A percentile compares a stretch with the other conserved stretches of the same genome.
Evolutionary conservation across 306 rosid genomes (phyloP).

Genomic region (Mucuna pruriens): DNA sequence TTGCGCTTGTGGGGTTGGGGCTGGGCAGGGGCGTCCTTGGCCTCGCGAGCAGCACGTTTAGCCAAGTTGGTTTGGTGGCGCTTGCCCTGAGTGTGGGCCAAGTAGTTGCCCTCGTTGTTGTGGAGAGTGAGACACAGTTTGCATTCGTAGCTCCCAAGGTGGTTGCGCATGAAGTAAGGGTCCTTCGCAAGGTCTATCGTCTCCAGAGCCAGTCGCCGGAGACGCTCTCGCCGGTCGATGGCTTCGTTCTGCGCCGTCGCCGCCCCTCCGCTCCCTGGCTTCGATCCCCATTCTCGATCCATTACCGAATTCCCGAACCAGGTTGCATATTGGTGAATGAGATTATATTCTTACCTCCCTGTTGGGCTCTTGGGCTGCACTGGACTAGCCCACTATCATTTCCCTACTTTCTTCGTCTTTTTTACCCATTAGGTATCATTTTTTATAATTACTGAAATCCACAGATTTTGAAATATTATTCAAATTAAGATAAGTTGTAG

Average conservation of each 20-base stretch:
- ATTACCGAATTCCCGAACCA: no score
- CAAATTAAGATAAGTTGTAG: no score
- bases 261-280: slow-evolving; percentile 99
- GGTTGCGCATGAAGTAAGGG: slow-evolving; percentile 98
- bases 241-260: slow-evolving; percentile 98
- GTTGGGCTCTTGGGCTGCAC: no score
- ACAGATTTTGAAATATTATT: no score
- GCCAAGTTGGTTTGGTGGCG: slow-evolving; percentile 96
- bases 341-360: background rate
- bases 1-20: slow-evolving; percentile 98
- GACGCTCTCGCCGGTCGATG: slow-evolving; percentile 95
- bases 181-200: slow-evolving; percentile 97
- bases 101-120: slow-evolving; percentile 96
- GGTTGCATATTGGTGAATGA: no score
- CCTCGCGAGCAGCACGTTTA: slow-evolving; percentile 93
- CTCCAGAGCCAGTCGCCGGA: slow-evolving; percentile 89
- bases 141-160: slow-evolving; percentile 96
- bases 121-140: slow-evolving; percentile 91
- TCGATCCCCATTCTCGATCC: slow-evolving; percentile 99
- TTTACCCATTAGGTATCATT: no score
- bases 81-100: slow-evolving; percentile 97
- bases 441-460: no score
- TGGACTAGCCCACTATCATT: no score
- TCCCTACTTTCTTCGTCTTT: no score
- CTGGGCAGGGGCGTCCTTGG: slow-evolving; percentile 94